Percentiles rank a stretch among this genome's conserved stretches.
Conservation (phyloP, 345 rosid species). For the Eucalyptus grandis region DNA sequence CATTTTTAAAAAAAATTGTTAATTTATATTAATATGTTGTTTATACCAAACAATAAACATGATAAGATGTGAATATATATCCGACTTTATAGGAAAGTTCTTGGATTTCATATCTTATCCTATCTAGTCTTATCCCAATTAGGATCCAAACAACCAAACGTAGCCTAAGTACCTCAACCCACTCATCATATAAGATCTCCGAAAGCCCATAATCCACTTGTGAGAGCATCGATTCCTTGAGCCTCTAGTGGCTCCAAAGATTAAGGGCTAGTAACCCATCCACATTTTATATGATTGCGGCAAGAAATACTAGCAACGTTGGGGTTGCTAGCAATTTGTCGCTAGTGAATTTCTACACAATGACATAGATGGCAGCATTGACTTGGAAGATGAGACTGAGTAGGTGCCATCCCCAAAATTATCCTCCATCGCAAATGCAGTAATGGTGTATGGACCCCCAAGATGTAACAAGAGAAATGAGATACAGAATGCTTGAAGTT, state of each 20-base stretch:
- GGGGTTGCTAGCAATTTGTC: not conserved
- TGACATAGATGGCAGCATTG: rapidly evolving
- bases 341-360: not conserved
- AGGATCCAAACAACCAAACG: no score
- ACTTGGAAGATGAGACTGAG: not conserved
- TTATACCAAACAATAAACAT: no score
- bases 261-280: not conserved
- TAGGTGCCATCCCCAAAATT: not conserved
- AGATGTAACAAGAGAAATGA: not conserved
- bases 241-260: rapidly evolving
- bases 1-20: no score
- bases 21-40: no score
- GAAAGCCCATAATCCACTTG: no score
- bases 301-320: not conserved
- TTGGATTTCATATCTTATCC: no score
- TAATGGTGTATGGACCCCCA: not conserved
- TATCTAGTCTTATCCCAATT: no score
- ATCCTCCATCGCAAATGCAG: not conserved
- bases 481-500: not conserved
- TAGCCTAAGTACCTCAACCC: no score
- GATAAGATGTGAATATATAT: no score
- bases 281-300: not conserved
- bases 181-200: not conserved
- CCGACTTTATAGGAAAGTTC: no score
- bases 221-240: not conserved